Conservation (phyloP, 2,329 filamentous ascomycete genomes). For the Pseudonectria buxi region DNA sequence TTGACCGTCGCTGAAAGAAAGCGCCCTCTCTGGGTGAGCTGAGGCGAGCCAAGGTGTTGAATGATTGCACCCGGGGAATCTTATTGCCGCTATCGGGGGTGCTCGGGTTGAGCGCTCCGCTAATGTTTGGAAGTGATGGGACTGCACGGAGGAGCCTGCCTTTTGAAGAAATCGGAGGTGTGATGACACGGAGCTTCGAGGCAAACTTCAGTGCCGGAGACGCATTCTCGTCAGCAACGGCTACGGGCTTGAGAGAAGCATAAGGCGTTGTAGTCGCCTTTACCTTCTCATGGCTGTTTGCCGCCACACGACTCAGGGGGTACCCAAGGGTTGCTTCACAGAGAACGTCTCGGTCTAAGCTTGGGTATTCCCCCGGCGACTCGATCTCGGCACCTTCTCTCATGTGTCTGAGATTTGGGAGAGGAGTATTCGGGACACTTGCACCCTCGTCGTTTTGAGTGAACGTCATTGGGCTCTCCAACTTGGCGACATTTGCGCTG, state of each 20-base stretch:
- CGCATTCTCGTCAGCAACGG: conserved; percentile 13
- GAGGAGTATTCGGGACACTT: conserved; percentile 1
- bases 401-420: conserved; percentile 33
- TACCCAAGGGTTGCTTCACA: conserved; percentile 1
- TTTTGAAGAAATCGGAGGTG: conserved; percentile 11
- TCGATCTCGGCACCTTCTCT: conserved; percentile 46
- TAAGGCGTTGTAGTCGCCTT: neutral
- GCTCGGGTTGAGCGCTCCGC: neutral
- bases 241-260: neutral
- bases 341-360: neutral
- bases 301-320: conserved; percentile 9
- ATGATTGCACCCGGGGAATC: conserved; percentile 18
- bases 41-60: conserved; percentile 17
- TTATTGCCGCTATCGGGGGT: neutral
- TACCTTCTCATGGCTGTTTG: conserved; percentile 3
- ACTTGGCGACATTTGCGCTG: conserved; percentile 43
- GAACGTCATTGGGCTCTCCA: conserved; percentile 27
- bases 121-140: conserved; percentile 19
- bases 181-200: neutral
- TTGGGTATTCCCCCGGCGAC: conserved; percentile 16
- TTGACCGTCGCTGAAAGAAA: conserved; percentile 14
- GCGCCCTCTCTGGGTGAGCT: conserved; percentile 12
- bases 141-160: conserved; percentile 15
- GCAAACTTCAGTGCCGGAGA: conserved; percentile 3
- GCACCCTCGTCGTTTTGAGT: conserved; percentile 4